Conservation (phyloP, 805 yeast species). For the Kuraishia floccosa region DNA sequence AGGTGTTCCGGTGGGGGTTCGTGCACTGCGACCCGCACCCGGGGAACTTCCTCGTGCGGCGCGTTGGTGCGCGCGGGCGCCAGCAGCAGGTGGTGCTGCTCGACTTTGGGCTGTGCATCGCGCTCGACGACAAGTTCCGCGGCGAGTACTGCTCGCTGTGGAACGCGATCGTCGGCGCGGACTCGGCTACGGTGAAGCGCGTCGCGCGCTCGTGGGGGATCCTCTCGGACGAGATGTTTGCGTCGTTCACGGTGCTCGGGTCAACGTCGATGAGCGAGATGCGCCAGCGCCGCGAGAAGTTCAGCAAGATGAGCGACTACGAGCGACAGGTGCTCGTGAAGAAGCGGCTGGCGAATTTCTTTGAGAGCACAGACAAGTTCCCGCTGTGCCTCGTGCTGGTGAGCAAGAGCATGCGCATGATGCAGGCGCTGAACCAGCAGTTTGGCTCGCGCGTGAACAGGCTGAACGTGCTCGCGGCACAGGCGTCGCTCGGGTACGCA, state of each 20-base stretch:
- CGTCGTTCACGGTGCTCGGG: conserved; percentile 40
- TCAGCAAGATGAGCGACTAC: conserved; percentile 21
- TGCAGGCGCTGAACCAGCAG: conserved; percentile 55
- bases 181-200: conserved; percentile 30
- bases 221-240: conserved; percentile 43
- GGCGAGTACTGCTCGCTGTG: conserved; percentile 50
- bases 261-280: conserved; percentile 22
- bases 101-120: conserved; percentile 67
- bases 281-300: conserved; percentile 11
- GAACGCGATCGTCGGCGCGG: conserved; percentile 46
- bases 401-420: conserved; percentile 62
- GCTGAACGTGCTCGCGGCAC: conserved; percentile 46
- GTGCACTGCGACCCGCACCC: conserved; percentile 78
- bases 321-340: conserved; percentile 29
- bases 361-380: conserved; percentile 51
- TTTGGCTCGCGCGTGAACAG: conserved; percentile 72
- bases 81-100: conserved; percentile 52
- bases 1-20: conserved; percentile 54
- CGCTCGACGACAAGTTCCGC: conserved; percentile 37
- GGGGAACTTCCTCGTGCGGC: conserved; percentile 57
- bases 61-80: conserved; percentile 9
- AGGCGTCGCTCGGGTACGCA: conserved; percentile 24
- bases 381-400: conserved; percentile 58
- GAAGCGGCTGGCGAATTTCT: conserved; percentile 39
- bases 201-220: conserved; percentile 61